Evolutionary conservation across 805 yeast genomes (phyloP).

Genomic region (Phaffomyces thermotolerans): DNA sequence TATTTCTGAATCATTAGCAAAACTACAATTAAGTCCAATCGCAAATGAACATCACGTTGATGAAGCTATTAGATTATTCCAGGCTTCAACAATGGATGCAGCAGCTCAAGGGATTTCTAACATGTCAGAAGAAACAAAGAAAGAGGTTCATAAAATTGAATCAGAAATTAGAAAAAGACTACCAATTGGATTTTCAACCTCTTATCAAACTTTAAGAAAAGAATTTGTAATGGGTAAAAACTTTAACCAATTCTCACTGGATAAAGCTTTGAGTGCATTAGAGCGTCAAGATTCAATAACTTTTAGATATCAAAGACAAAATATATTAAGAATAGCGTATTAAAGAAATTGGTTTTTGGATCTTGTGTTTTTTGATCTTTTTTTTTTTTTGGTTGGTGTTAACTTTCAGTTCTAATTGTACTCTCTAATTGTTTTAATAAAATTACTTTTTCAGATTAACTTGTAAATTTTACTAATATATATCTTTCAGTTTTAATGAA

Average conservation of each 20-base stretch:
- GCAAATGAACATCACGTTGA: slow-evolving; percentile 88
- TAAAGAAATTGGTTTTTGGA: background rate
- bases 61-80: slow-evolving; percentile 89
- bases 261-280: slow-evolving; percentile 70
- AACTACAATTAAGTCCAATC: slow-evolving; percentile 70
- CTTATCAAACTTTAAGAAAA: slow-evolving; percentile 71
- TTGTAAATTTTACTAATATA: too few relatives aligned
- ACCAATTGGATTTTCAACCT: slow-evolving; percentile 95
- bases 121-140: slow-evolving; percentile 49
- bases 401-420: background rate
- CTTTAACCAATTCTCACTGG: slow-evolving; percentile 65
- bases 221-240: slow-evolving; percentile 69
- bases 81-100: slow-evolving; percentile 97
- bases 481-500: too few relatives aligned
- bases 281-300: slow-evolving; percentile 86
- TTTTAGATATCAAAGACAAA: slow-evolving; percentile 80
- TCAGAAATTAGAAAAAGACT: slow-evolving; percentile 80
- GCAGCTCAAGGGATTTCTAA: slow-evolving; percentile 47
- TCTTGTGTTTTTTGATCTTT: background rate
- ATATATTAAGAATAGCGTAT: slow-evolving; percentile 48
- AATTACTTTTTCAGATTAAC: too few relatives aligned
- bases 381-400: background rate
- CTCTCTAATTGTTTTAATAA: too few relatives aligned
- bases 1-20: slow-evolving; percentile 90
- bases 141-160: slow-evolving; percentile 74